Base-by-base conservation (phyloP, 2,329 filamentous ascomycete species). In the Exophiala lecanii-corni region DNA sequence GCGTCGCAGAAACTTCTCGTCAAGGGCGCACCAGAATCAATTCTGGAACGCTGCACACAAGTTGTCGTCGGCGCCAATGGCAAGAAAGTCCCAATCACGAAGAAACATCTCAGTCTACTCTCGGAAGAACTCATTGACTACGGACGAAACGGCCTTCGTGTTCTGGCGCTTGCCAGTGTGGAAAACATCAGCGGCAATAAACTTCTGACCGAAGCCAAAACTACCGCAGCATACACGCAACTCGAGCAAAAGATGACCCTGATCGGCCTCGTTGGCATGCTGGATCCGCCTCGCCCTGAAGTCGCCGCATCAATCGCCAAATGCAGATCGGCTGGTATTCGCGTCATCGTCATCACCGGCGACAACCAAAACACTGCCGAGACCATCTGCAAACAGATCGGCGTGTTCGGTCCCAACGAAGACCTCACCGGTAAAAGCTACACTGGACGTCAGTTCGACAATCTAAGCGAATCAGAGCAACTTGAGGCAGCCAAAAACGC, bases 321-420 rank as follows among this genome's bases (percentile, higher is more conserved):
- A 65, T 98, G 92, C 69, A 86, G 84, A 65, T 82, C 87, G 50
- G 92, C 92, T 55, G 92, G 92, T 56, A 97, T 98, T 58, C 85
- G 92, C 49, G 88, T 98, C 37, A 88, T 98, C 56, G 92, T 98
- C 53, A 96, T 98, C 66, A 98, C 92, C 41, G 92, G 92, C 60
- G 92, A 98, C 69, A 98, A 95, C 71, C 89, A 85, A 62, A 94
- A 94, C 71, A 98, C 92, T 3, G 92, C 92, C 6, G 92, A 98
- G 71, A 91, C 88, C 49, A 96, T 98, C 62, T 98, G 92, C 72
- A 85, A 91, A 58, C 86, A 95, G 65, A 98, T 98, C 63, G 92
- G 92, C 49, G 82, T 98, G 39, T 98, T 98, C 64, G 84, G 81
- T 12, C 69, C 77, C 54, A 69, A 83, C 48, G 91, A 97, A 65